Evolutionary conservation across 192 early-diverging fungal species (phyloP).

Genomic region (Ambispora gerdemannii): DNA sequence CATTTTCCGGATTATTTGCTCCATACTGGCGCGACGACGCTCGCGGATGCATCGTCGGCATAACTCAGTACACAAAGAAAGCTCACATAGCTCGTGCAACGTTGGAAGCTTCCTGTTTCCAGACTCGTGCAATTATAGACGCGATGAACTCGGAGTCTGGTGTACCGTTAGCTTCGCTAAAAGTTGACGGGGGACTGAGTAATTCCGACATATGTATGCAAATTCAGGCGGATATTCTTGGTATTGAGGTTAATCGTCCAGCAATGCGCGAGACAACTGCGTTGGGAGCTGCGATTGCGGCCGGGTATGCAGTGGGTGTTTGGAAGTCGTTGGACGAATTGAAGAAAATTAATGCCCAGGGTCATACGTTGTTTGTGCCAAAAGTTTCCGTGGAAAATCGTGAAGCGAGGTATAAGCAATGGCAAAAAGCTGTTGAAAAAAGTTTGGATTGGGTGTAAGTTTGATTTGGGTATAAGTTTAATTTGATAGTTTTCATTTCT

Average conservation of each 20-base stretch:
- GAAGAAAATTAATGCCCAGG: slow-evolving; percentile 51
- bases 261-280: slow-evolving; percentile 90
- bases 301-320: slow-evolving; percentile 50
- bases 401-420: slow-evolving; percentile 55
- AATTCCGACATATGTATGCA: slow-evolving; percentile 91
- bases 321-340: slow-evolving; percentile 58
- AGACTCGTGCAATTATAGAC: slow-evolving; percentile 82
- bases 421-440: slow-evolving; percentile 76
- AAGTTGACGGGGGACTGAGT: slow-evolving; percentile 94
- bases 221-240: slow-evolving; percentile 81
- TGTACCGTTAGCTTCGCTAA: slow-evolving; percentile 63
- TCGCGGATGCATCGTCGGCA: slow-evolving; percentile 77
- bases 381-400: slow-evolving; percentile 54
- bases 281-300: slow-evolving; percentile 87
- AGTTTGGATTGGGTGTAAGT: slow-evolving; percentile 56
- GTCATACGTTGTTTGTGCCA: slow-evolving; percentile 47
- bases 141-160: slow-evolving; percentile 84
- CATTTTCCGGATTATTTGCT: slow-evolving; percentile 90
- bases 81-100: slow-evolving; percentile 84
- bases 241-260: slow-evolving; percentile 77
- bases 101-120: slow-evolving; percentile 88
- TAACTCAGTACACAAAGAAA: slow-evolving; percentile 85
- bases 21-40: slow-evolving; percentile 94
- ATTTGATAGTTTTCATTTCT: background rate
- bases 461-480: background rate